phyloP scores from a whole-genome alignment of 495 filamentous ascomycete genomes.

The Penicillium canescens region DNA sequence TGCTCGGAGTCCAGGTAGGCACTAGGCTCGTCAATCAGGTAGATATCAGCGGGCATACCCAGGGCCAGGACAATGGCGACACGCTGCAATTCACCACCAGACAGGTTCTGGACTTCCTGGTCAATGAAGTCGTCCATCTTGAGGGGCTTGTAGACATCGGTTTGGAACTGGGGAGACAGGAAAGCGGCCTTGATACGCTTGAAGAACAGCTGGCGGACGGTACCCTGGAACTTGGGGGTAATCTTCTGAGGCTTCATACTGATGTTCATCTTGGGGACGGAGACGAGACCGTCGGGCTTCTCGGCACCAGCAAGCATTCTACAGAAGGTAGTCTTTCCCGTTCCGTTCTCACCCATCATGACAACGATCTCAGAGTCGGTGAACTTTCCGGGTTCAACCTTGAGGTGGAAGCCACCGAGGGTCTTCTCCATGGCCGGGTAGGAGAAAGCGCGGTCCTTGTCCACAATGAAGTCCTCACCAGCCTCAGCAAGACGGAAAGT shows the following conservation, averaged over 20 bases:
- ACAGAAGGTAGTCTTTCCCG: slow-evolving; percentile 97
- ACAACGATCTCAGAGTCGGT: slow-evolving; percentile 98
- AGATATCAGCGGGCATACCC: slow-evolving; percentile 95
- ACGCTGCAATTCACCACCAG: slow-evolving; percentile 98
- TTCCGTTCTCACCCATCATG: slow-evolving; percentile 99
- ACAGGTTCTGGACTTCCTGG: slow-evolving; percentile 97
- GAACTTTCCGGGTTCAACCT: slow-evolving; percentile 78
- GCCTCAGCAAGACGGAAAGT: slow-evolving; percentile 95
- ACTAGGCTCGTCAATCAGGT: slow-evolving; percentile 94
- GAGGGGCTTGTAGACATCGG: slow-evolving; percentile 97
- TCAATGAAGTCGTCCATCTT: slow-evolving; percentile 99
- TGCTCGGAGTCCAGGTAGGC: slow-evolving; percentile 98
- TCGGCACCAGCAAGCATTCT: slow-evolving; percentile 88
- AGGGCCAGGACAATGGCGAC: slow-evolving; percentile 96
- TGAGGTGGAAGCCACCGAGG: slow-evolving; percentile 83
- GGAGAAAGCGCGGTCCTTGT: slow-evolving; percentile 78
- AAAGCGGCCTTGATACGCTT: slow-evolving; percentile 98
- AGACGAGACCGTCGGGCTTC: slow-evolving; percentile 76
- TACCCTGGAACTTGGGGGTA: slow-evolving; percentile 94
- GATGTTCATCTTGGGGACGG: slow-evolving; percentile 90
- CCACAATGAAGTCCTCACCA: slow-evolving; percentile 83
- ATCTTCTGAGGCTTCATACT: slow-evolving; percentile 99
- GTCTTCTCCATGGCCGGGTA: slow-evolving; percentile 96
- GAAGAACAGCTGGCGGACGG: slow-evolving; percentile 92
- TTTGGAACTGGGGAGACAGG: slow-evolving; percentile 96